These are phyloP conservation scores for Mimosa bimucronata DNA, from an alignment of 306 rosid species.

Conservation along the genomic window DNA sequence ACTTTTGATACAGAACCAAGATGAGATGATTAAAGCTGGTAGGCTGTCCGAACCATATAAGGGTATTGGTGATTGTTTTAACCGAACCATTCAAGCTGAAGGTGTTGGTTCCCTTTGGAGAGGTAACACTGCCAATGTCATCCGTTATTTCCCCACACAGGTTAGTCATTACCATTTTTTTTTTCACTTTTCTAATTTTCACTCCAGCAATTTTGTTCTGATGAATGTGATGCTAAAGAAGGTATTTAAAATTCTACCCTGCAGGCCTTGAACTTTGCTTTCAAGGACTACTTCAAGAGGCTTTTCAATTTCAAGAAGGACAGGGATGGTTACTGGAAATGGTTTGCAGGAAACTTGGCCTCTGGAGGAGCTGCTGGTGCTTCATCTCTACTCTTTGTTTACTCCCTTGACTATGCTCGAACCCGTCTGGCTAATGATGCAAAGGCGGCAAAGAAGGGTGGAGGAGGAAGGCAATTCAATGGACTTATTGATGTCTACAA, in stretches of 20 bases:
- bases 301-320: conserved; percentile 89
- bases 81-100: conserved; percentile 61
- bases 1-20: conserved; percentile 87
- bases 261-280: conserved; percentile 88
- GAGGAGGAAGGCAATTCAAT: conserved; percentile 83
- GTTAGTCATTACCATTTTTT: conserved; percentile 19
- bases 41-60: conserved; percentile 81
- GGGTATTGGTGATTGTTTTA: conserved; percentile 90
- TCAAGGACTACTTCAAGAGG: conserved; percentile 93
- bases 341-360: conserved; percentile 90
- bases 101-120: conserved; percentile 76
- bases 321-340: conserved; percentile 85
- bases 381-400: conserved; percentile 71
- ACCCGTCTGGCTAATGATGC: conserved; percentile 81
- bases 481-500: conserved; percentile 78
- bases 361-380: conserved; percentile 95
- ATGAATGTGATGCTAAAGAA: conserved; percentile 23
- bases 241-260: conserved; percentile 19
- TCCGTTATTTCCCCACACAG: conserved; percentile 84
- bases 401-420: conserved; percentile 85
- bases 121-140: conserved; percentile 87
- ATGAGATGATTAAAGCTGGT: conserved; percentile 83
- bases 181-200: neutral
- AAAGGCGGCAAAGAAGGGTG: conserved; percentile 92
- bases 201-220: neutral